A percentile compares a stretch with the other conserved stretches of the same genome.
Evolutionary conservation across 768 basidiomycete species (phyloP).

Genomic region (Collybiopsis luxurians): DNA sequence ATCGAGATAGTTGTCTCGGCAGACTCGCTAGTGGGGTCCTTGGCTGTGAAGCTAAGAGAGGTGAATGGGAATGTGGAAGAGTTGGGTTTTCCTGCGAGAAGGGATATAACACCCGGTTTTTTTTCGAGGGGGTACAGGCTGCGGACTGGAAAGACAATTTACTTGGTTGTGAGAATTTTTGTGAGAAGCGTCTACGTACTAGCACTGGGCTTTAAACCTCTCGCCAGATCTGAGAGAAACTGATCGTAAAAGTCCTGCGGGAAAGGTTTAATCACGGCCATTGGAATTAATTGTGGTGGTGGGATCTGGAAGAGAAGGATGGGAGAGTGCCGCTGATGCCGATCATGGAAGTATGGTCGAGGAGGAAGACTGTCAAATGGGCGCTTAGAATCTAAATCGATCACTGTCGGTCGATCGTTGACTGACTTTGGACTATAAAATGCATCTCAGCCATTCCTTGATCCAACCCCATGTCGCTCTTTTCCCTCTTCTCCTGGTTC

Average conservation of each 20-base stretch:
- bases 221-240: slow-evolving; percentile 65
- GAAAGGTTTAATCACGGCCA: too few relatives aligned
- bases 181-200: slow-evolving; percentile 37
- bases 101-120: slow-evolving; percentile 43
- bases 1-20: slow-evolving; percentile 52
- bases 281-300: too few relatives aligned
- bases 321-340: too few relatives aligned
- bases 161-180: slow-evolving; percentile 1
- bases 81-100: slow-evolving; percentile 93
- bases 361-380: too few relatives aligned
- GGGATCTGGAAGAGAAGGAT: too few relatives aligned
- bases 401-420: too few relatives aligned
- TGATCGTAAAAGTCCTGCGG: slow-evolving; percentile 55
- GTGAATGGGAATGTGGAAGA: slow-evolving; percentile 89
- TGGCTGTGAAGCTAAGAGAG: slow-evolving; percentile 64
- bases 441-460: too few relatives aligned
- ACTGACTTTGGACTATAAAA: too few relatives aligned
- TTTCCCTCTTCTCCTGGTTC: too few relatives aligned
- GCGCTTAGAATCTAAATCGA: too few relatives aligned
- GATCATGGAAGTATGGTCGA: too few relatives aligned
- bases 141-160: slow-evolving; percentile 42
- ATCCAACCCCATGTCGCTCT: too few relatives aligned
- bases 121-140: slow-evolving; percentile 73
- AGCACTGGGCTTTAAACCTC: slow-evolving; percentile 58
- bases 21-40: slow-evolving; percentile 42